A percentile compares a stretch with the other conserved stretches of the same genome.
These are phyloP conservation scores for Ogataea philodendri DNA, from an alignment of 805 yeast genomes.

Conservation along the genomic window DNA sequence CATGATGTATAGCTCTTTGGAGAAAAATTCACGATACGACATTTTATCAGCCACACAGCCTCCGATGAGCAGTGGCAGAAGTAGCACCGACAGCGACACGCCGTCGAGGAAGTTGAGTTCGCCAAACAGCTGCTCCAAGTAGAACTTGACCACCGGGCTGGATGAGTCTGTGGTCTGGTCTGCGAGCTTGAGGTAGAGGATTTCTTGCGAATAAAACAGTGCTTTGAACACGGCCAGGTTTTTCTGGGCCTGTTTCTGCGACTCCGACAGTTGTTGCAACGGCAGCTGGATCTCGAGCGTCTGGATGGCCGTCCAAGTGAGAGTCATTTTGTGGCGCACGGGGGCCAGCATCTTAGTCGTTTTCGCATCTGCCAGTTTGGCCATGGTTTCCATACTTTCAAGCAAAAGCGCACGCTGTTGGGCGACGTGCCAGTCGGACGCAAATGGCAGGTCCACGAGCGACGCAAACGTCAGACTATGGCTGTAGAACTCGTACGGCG, in stretches of 20 bases:
- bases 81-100: slow-evolving; percentile 7
- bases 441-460: slow-evolving; percentile 8
- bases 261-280: slow-evolving; percentile 1
- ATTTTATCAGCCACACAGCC: slow-evolving; percentile 30
- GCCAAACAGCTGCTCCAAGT: slow-evolving; percentile 26
- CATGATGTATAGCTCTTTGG: slow-evolving; percentile 26
- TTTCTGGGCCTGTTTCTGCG: slow-evolving; percentile 3
- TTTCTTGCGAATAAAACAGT: slow-evolving; percentile 29
- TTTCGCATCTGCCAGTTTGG: slow-evolving; percentile 32
- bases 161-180: slow-evolving; percentile 18
- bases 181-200: slow-evolving; percentile 26
- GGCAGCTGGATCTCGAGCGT: slow-evolving; percentile 31
- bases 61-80: slow-evolving; percentile 29
- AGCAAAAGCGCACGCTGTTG: slow-evolving; percentile 6
- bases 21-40: slow-evolving; percentile 27
- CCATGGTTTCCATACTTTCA: slow-evolving; percentile 36
- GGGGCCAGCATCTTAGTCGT: slow-evolving; percentile 12
- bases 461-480: slow-evolving; percentile 25
- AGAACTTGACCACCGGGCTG: slow-evolving; percentile 28
- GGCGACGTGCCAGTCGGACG: slow-evolving; percentile 10
- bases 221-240: slow-evolving; percentile 24
- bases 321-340: slow-evolving; percentile 27
- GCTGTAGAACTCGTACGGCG: slow-evolving; percentile 40
- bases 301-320: slow-evolving; percentile 32
- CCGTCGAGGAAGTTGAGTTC: slow-evolving; percentile 11